phyloP scores from a whole-genome alignment of 768 basidiomycete genomes.

The Amanita muscaria region DNA sequence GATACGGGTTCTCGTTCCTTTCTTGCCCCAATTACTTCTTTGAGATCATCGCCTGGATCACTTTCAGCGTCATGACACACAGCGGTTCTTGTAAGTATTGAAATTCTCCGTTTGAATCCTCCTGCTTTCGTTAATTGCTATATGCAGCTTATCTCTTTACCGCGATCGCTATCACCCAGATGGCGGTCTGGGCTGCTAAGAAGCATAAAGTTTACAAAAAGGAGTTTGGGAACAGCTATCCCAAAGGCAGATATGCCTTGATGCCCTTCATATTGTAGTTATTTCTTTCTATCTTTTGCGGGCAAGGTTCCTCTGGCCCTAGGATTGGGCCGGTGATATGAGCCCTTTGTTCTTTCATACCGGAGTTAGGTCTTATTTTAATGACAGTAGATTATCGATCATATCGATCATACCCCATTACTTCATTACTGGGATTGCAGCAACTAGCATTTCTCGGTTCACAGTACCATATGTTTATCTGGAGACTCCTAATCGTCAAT shows the following conservation, averaged over 20 bases:
- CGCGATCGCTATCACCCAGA: constrained; percentile 35
- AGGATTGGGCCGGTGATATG: too few relatives aligned
- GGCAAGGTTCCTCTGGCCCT: too few relatives aligned
- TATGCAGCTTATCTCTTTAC: constrained; percentile 2
- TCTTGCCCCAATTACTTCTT: constrained; percentile 95
- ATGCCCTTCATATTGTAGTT: constrained; percentile 60
- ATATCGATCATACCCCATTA: too few relatives aligned
- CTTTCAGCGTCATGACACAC: constrained; percentile 68
- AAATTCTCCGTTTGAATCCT: background rate
- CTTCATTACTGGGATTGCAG: too few relatives aligned
- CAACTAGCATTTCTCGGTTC: too few relatives aligned
- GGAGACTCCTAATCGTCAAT: too few relatives aligned
- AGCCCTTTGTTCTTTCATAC: too few relatives aligned
- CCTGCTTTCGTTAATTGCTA: background rate
- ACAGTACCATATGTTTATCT: too few relatives aligned
- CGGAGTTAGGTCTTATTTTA: too few relatives aligned
- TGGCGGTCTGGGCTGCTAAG: constrained; percentile 84
- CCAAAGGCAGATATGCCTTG: constrained; percentile 63
- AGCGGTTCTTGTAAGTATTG: constrained; percentile 58
- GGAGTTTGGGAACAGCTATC: constrained; percentile 88
- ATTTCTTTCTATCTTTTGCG: too few relatives aligned
- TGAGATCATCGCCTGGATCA: constrained; percentile 70
- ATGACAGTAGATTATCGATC: too few relatives aligned
- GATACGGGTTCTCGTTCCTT: constrained; percentile 84
- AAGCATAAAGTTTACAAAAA: constrained; percentile 87